Conservation (phyloP, 176 grass and related monocot genomes). For the Cenchrus americanus region DNA sequence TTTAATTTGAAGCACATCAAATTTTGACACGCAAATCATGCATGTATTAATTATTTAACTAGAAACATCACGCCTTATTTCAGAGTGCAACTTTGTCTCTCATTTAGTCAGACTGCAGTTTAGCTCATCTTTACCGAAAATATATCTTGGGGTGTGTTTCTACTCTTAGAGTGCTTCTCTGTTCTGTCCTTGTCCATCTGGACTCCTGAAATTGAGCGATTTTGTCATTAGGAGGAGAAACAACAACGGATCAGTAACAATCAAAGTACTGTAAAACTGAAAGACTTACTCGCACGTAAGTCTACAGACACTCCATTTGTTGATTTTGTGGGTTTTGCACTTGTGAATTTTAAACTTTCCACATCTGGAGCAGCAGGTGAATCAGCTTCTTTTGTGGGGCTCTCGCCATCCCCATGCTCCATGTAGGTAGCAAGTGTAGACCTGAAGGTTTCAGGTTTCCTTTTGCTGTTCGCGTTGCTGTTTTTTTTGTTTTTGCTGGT, state of each 20-base stretch:
- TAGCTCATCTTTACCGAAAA: slow-evolving; percentile 34
- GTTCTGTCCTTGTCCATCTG: slow-evolving; percentile 18
- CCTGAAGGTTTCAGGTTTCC: slow-evolving; percentile 34
- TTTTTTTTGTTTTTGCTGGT: slow-evolving; percentile 31
- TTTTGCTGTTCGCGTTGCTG: slow-evolving; percentile 32
- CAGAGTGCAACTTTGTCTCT: slow-evolving; percentile 18
- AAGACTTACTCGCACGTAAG: slow-evolving; percentile 32
- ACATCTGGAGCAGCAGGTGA: slow-evolving; percentile 14
- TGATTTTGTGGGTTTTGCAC: not conserved
- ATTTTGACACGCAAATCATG: slow-evolving; percentile 14
- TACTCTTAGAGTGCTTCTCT: slow-evolving; percentile 13
- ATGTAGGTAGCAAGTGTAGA: not conserved
- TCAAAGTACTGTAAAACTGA: slow-evolving; percentile 25
- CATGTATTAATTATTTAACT: not conserved
- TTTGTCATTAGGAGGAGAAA: slow-evolving; percentile 26
- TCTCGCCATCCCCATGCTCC: not conserved
- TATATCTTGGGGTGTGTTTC: slow-evolving; percentile 1
- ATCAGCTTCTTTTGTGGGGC: slow-evolving; percentile 7
- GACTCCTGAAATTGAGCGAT: slow-evolving; percentile 39
- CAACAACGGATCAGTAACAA: slow-evolving; percentile 3
- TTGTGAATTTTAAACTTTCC: slow-evolving; percentile 5
- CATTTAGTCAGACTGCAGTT: slow-evolving; percentile 24
- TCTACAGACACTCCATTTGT: not conserved
- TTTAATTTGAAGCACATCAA: slow-evolving; percentile 14
- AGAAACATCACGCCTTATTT: slow-evolving; percentile 1